A percentile compares a stretch with the other conserved stretches of the same genome.
Evolutionary conservation across 179 eudicot genomes (phyloP).

Genomic region (Beta corolliflora): DNA sequence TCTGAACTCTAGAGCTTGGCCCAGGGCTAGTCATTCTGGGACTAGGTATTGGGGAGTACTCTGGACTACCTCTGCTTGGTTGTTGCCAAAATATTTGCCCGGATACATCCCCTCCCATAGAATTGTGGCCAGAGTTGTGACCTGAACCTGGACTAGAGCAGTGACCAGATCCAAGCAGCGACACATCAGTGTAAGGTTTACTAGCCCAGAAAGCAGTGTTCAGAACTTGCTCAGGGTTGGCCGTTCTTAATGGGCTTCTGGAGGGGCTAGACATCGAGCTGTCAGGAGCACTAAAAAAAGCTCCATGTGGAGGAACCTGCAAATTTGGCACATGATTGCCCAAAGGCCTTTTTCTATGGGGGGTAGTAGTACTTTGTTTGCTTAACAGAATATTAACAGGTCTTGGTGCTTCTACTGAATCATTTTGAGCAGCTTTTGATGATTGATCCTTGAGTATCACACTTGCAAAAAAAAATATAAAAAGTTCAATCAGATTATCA

Average conservation of each 20-base stretch:
- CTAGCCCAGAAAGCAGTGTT: constrained; percentile 64
- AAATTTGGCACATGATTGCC: constrained; percentile 64
- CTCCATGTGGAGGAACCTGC: constrained; percentile 70
- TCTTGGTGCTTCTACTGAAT: constrained; percentile 45
- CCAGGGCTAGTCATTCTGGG: constrained; percentile 96
- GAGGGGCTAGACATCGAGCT: constrained; percentile 96
- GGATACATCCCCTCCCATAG: constrained; percentile 90
- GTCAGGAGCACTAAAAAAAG: constrained; percentile 81
- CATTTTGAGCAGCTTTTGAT: constrained; percentile 34
- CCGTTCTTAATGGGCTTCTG: constrained; percentile 82
- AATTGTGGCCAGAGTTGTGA: constrained; percentile 93
- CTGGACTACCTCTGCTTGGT: constrained; percentile 93
- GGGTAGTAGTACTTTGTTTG: constrained; percentile 43
- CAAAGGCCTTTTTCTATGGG: constrained; percentile 64
- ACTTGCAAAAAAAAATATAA: constrained; percentile 40
- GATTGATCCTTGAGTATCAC: constrained; percentile 50
- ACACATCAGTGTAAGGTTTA: constrained; percentile 73
- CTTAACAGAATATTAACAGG: constrained; percentile 42
- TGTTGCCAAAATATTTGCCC: constrained; percentile 93
- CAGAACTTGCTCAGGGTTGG: constrained; percentile 65
- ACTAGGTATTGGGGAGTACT: constrained; percentile 90
- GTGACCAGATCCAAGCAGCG: constrained; percentile 84
- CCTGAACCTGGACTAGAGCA: constrained; percentile 99
- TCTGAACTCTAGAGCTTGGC: constrained; percentile 88
- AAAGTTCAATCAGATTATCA: constrained; percentile 7